Evolutionary conservation across 2,329 filamentous ascomycete species (phyloP).

Genomic region (Neonectria neomacrospora): DNA sequence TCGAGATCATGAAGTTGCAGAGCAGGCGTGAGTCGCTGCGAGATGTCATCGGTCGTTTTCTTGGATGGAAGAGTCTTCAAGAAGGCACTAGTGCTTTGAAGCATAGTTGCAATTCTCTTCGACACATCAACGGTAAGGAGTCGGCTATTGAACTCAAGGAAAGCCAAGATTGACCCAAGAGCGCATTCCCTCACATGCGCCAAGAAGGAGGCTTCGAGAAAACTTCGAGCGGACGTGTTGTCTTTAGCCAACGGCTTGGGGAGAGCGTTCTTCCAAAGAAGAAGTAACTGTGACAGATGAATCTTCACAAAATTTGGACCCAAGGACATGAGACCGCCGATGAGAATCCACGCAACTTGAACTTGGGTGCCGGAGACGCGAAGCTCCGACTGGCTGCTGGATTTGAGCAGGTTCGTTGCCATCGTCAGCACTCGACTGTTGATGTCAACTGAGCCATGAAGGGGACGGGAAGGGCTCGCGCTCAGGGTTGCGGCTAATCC

Average conservation of each 20-base stretch:
- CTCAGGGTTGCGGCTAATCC: slow-evolving; percentile 91
- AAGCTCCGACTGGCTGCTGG: slow-evolving; percentile 89
- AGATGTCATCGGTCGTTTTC: slow-evolving; percentile 87
- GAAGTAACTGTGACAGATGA: slow-evolving; percentile 89
- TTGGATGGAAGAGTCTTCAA: slow-evolving; percentile 84
- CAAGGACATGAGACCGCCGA: slow-evolving; percentile 94
- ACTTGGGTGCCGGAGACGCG: slow-evolving; percentile 93
- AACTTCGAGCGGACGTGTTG: slow-evolving; percentile 83
- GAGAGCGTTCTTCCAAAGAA: slow-evolving; percentile 97
- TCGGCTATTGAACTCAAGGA: slow-evolving; percentile 92
- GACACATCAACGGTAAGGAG: slow-evolving; percentile 94
- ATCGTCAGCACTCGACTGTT: slow-evolving; percentile 92
- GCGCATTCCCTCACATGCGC: slow-evolving; percentile 96
- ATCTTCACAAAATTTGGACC: slow-evolving; percentile 99
- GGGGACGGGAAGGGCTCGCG: slow-evolving; percentile 84
- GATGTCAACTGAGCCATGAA: slow-evolving; percentile 95
- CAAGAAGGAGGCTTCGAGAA: slow-evolving; percentile 90
- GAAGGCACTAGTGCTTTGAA: slow-evolving; percentile 93
- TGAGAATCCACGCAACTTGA: slow-evolving; percentile 96
- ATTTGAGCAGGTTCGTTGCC: slow-evolving; percentile 91
- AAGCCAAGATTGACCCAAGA: slow-evolving; percentile 88
- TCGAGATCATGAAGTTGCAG: slow-evolving; percentile 91
- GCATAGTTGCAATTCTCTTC: slow-evolving; percentile 90
- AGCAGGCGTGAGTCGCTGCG: slow-evolving; percentile 83
- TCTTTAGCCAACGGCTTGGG: slow-evolving; percentile 95